phyloP scores from a whole-genome alignment of 2,329 filamentous ascomycete species.

The Alternaria postmessia region DNA sequence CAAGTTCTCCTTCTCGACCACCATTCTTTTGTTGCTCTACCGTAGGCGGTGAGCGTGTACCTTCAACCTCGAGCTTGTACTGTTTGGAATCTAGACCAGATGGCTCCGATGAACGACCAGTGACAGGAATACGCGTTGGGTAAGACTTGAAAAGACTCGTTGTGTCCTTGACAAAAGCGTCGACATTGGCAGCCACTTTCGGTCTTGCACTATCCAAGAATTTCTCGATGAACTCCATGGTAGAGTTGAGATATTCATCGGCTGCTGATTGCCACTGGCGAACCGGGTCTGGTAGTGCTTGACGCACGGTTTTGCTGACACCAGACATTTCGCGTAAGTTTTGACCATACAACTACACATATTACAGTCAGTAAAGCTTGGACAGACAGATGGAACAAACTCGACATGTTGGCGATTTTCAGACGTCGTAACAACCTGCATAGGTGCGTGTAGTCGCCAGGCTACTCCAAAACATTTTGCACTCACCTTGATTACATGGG shows the following conservation, averaged over 20 bases:
- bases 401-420: background rate
- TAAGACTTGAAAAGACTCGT: conserved; percentile 88
- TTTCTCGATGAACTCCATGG: conserved; percentile 88
- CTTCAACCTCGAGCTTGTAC: conserved; percentile 79
- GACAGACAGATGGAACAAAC: background rate
- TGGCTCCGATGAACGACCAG: conserved; percentile 78
- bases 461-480: background rate
- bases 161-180: conserved; percentile 86
- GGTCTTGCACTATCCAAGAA: conserved; percentile 85
- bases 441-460: background rate
- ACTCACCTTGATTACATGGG: conserved; percentile 73
- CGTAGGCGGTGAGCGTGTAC: conserved; percentile 61
- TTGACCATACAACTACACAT: conserved; percentile 73
- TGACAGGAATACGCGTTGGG: conserved; percentile 84
- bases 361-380: background rate
- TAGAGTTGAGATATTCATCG: conserved; percentile 85
- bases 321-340: conserved; percentile 86
- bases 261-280: conserved; percentile 85
- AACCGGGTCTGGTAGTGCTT: conserved; percentile 82
- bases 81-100: conserved; percentile 80
- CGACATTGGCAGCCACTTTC: conserved; percentile 85
- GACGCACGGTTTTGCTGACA: conserved; percentile 88
- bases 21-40: conserved; percentile 68
- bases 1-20: conserved; percentile 76
- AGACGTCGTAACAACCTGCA: background rate